phyloP scores from a whole-genome alignment of 225 moss, liverwort and hornwort species.

The Bryum argenteum region DNA sequence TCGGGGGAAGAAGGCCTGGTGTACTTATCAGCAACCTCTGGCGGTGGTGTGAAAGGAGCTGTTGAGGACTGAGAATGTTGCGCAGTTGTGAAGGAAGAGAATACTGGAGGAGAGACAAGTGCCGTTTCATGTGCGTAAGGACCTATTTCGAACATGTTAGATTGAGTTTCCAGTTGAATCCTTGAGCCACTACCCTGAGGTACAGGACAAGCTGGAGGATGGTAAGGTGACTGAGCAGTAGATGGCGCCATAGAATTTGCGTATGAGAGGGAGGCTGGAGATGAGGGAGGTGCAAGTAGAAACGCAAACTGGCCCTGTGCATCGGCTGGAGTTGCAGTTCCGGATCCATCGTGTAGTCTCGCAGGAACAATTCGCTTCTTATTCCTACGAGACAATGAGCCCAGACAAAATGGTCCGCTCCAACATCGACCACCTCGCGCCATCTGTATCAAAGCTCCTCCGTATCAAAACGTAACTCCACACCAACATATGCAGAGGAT shows the following conservation, averaged over 20 bases:
- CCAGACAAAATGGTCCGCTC: conserved; percentile 46
- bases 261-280: conserved; percentile 67
- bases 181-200: conserved; percentile 59
- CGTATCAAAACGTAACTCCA: background rate
- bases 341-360: conserved; percentile 38
- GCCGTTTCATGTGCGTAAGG: conserved; percentile 94
- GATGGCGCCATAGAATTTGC: conserved; percentile 87
- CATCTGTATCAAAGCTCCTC: conserved; percentile 39
- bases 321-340: conserved; percentile 51
- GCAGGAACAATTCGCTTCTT: conserved; percentile 56
- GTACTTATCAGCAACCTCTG: conserved; percentile 75
- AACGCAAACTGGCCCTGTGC: conserved; percentile 67
- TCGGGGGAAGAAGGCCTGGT: conserved; percentile 89
- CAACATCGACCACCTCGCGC: conserved; percentile 51
- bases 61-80: conserved; percentile 58
- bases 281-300: conserved; percentile 84
- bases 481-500: background rate
- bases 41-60: conserved; percentile 91
- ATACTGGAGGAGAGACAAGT: conserved; percentile 82
- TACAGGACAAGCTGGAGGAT: conserved; percentile 55
- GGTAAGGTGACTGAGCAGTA: conserved; percentile 71
- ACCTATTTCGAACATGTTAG: conserved; percentile 86
- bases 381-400: conserved; percentile 49
- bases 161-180: conserved; percentile 64
- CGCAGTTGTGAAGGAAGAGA: conserved; percentile 87